Evolutionary conservation across 768 basidiomycete species (phyloP), one percentile per base, ranked within the genome.

Genomic region (Suillus brevipes): DNA sequence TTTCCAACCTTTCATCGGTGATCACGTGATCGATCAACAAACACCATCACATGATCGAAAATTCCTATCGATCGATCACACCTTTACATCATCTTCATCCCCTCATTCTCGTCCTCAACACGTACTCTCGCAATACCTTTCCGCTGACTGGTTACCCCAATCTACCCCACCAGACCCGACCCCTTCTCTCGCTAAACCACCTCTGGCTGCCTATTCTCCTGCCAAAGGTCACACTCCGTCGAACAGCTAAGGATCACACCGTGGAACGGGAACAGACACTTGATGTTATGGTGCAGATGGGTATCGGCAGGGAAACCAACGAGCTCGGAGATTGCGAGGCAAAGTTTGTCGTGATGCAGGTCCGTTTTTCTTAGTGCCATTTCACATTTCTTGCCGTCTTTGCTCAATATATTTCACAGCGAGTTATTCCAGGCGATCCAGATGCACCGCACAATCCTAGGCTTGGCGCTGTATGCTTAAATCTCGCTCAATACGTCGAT

Each of bases 401-500:
- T 23, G n/a, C 14, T 53, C 40, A 61, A 42, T 64, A 52, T 60
- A 31, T 18, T 45, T n/a, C 38, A 67, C 80, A 90, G 78, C 84
- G 85, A n/a, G 83, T 88, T 38, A 78, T 85, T 47, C 78, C 80
- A 1, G 83, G 84, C 50, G 89, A 89, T 68, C 81, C 84, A 6
- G 78, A 84, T 61, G 77, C 83, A 8, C 84, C 87, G 2, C 80
- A 80, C 18, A 86, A 88, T 62, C 85, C 87, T 3, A 83, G 85
- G 8, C 80, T 92, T 2, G 92, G 91, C 3, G 81, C 81, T 7
- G 81, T 92, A 8, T 81, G 85, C 68, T 81, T 94, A 64, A 89
- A 94, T 71, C 81, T 94, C 2, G 87, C 92, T 0, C 88, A 92
- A 71, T 94, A 92, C 69, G 88, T 87, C 16, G 81, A 83, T 55